Percentiles rank a stretch among this genome's conserved stretches.
Evolutionary conservation across 2,329 filamentous ascomycete genomes (phyloP).

Genomic region (Myriosclerotinia duriaeana): DNA sequence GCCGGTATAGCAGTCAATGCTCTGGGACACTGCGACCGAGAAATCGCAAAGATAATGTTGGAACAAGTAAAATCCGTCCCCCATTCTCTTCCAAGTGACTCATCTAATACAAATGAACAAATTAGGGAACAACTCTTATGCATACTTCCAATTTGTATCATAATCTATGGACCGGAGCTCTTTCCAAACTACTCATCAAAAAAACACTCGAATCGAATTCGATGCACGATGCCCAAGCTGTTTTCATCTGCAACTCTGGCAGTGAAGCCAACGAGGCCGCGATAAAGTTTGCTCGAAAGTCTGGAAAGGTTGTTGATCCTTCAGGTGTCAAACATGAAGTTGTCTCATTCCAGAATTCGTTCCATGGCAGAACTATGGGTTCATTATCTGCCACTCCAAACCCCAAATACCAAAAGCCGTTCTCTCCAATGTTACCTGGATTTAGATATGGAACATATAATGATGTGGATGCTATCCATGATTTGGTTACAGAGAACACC

Average conservation of each 20-base stretch:
- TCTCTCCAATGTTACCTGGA: conserved; percentile 91
- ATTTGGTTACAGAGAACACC: conserved; percentile 77
- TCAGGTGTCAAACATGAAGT: conserved; percentile 75
- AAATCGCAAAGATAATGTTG: conserved; percentile 70
- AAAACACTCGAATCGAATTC: conserved; percentile 75
- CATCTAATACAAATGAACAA: conserved; percentile 12
- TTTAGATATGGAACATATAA: conserved; percentile 88
- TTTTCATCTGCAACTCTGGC: conserved; percentile 95
- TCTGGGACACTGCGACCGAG: conserved; percentile 84
- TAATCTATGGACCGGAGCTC: conserved; percentile 89
- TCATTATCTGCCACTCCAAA: conserved; percentile 94
- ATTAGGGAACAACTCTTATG: conserved; percentile 68
- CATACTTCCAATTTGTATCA: conserved; percentile 97
- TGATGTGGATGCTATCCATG: conserved; percentile 68
- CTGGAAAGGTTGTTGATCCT: conserved; percentile 72
- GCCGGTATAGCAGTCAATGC: conserved; percentile 94
- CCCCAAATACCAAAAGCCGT: conserved; percentile 94
- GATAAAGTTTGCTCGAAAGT: conserved; percentile 94
- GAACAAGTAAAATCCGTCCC: conserved; percentile 62
- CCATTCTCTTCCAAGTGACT: conserved; percentile 1
- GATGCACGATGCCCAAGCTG: conserved; percentile 76
- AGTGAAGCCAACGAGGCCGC: conserved; percentile 97
- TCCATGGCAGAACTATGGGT: conserved; percentile 97
- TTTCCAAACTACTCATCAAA: conserved; percentile 82
- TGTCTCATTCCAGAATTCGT: conserved; percentile 87